Conservation (phyloP, 306 rosid genomes). For the Pyrus communis region DNA sequence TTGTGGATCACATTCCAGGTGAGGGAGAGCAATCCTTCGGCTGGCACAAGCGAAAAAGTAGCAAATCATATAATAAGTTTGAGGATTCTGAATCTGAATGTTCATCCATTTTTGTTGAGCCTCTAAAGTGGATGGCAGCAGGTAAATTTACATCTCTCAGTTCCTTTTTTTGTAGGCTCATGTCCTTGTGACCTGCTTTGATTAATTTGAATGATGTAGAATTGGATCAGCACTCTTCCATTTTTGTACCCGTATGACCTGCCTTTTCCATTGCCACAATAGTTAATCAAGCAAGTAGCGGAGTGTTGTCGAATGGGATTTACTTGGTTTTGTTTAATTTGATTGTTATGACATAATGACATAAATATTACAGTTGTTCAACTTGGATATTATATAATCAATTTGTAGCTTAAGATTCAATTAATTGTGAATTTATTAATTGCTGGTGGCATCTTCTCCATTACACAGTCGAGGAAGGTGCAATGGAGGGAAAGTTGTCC, state of each 20-base stretch:
- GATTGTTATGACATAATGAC: neutral
- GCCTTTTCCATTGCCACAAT: neutral
- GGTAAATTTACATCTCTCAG: slow-evolving; percentile 34
- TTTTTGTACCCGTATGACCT: neutral
- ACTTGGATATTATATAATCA: neutral
- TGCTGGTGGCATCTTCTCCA: neutral
- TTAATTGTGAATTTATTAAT: neutral
- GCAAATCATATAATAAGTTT: slow-evolving; percentile 57
- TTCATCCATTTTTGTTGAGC: slow-evolving; percentile 90
- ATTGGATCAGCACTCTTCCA: neutral
- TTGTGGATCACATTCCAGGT: slow-evolving; percentile 78
- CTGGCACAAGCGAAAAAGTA: slow-evolving; percentile 66
- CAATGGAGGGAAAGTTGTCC: slow-evolving; percentile 74
- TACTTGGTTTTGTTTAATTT: neutral
- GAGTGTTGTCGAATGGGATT: neutral
- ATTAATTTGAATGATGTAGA: neutral
- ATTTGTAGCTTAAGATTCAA: neutral
- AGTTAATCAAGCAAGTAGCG: neutral
- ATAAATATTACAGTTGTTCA: neutral
- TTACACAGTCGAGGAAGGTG: slow-evolving; percentile 89
- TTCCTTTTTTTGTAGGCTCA: neutral
- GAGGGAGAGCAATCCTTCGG: slow-evolving; percentile 72
- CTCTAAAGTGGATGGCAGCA: slow-evolving; percentile 90
- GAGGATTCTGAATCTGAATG: slow-evolving; percentile 68
- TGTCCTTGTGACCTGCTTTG: neutral